Base-by-base conservation (phyloP, 176 grass and related monocot genomes). In the Guadua angustifolia region DNA sequence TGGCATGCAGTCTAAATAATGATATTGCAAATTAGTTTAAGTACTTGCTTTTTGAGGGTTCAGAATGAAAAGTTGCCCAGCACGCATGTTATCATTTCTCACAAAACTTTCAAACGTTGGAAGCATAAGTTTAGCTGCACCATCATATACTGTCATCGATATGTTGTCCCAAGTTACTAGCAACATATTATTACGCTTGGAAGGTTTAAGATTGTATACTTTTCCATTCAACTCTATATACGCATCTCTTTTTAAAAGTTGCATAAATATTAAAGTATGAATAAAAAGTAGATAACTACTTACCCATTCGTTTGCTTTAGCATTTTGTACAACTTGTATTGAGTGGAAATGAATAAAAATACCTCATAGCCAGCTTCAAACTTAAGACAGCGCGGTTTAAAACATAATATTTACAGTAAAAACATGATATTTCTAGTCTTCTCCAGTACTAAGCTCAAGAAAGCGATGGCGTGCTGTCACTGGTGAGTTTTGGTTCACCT, bases 401-500 rank as follows among this genome's bases (percentile, higher is more conserved):
- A 29, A 29, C 29, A 29, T 1, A 1, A 29, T 29, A 29, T 29
- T 29, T 29, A 0, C 29, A 29, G 29, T 29, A 36, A 36, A 79
- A 63, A 9, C 56, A 29, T 64, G 13, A 63, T 32, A 47, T 62
- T 40, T 21, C 45, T 25, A 43, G 17, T 33, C 35, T 75, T 83
- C 11, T 17, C 29, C 15, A 42, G 81, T 35, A 74, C 18, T 72
- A 61, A 73, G 32, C 50, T 63, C 14, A 53, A 84, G 17, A 79
- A 29, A 86, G 22, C 39, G 18, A 36, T 58, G 78, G 25, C 10
- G 11, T 85, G 43, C 42, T 17, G 32, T 65, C 77, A 25, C 58
- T 17, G 63, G 45, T 52, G 43, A 29, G 43, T 72, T 61, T 71
- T 57, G 21, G 52, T 64, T 80, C 84, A 80, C 69, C 65, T 26